These are phyloP conservation scores for Aphanomyces euteiches DNA, from an alignment of 352 stramenopile genomes.

Conservation along the genomic window DNA sequence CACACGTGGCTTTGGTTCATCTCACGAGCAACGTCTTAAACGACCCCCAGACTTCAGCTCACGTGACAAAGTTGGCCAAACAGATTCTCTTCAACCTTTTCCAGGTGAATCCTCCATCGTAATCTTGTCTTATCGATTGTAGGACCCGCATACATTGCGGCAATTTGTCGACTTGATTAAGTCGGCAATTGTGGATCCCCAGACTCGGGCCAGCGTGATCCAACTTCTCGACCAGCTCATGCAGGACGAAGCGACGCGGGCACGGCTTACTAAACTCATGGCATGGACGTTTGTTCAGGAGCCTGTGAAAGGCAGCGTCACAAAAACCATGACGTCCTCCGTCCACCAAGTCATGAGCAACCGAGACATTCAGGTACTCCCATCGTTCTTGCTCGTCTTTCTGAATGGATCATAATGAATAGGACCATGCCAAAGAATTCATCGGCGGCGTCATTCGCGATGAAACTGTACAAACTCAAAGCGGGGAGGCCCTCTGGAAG, in stretches of 20 bases:
- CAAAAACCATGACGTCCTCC: conserved; percentile 50
- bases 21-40: conserved; percentile 23
- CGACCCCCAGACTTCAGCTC: conserved; percentile 21
- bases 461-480: conserved; percentile 73
- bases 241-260: conserved; percentile 48
- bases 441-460: conserved; percentile 73
- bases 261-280: conserved; percentile 57
- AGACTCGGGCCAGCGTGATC: conserved; percentile 48
- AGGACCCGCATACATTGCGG: conserved; percentile 53
- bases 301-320: conserved; percentile 59
- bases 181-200: conserved; percentile 46
- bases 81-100: conserved; percentile 27
- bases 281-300: conserved; percentile 66
- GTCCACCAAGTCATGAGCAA: conserved; percentile 75
- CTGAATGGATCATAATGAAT: not conserved
- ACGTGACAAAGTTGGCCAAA: conserved; percentile 25
- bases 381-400: not conserved
- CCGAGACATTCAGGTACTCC: conserved; percentile 48
- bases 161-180: conserved; percentile 58
- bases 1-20: conserved; percentile 43
- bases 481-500: conserved; percentile 73
- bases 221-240: conserved; percentile 62
- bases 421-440: conserved; percentile 78
- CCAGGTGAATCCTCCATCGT: not conserved
- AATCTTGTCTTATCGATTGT: conserved; percentile 9